Evolutionary conservation across 2,329 filamentous ascomycete genomes (phyloP).

Genomic region (Hypoxylon sp.): DNA sequence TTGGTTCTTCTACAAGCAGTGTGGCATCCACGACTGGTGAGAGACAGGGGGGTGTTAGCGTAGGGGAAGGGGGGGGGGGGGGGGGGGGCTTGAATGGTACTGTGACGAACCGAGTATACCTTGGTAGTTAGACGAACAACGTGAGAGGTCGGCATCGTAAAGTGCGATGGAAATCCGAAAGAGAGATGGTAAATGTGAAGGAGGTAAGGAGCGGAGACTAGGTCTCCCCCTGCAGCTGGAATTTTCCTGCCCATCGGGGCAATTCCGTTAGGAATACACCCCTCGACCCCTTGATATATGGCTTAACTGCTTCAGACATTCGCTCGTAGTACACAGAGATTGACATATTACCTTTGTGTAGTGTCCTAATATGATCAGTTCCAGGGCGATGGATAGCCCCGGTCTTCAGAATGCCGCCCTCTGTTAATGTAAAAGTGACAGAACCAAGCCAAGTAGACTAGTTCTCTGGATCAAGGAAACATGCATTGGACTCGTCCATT

Average conservation of each 20-base stretch:
- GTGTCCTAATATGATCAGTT: conserved; percentile 31
- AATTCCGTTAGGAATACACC: conserved; percentile 46
- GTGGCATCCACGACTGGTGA: conserved; percentile 38
- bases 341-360: conserved; percentile 27
- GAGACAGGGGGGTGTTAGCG: conserved; percentile 36
- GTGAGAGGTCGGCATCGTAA: conserved; percentile 38
- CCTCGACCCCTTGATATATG: conserved; percentile 30
- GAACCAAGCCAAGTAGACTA: conserved; percentile 25
- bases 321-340: conserved; percentile 37
- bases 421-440: conserved; percentile 38
- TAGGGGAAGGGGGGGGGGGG: conserved; percentile 11
- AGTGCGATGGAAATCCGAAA: conserved; percentile 42
- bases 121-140: conserved; percentile 7
- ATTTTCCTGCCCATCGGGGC: conserved; percentile 48
- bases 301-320: conserved; percentile 19
- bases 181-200: conserved; percentile 45
- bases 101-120: conserved; percentile 33
- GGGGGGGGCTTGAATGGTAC: conserved; percentile 32
- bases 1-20: conserved; percentile 37
- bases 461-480: conserved; percentile 5
- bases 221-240: conserved; percentile 50
- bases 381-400: conserved; percentile 42
- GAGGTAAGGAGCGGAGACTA: conserved; percentile 41
- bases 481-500: conserved; percentile 2
- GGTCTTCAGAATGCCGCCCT: conserved; percentile 41